phyloP scores from a whole-genome alignment of 225 moss, liverwort and hornwort genomes.

The Bryum argenteum region DNA sequence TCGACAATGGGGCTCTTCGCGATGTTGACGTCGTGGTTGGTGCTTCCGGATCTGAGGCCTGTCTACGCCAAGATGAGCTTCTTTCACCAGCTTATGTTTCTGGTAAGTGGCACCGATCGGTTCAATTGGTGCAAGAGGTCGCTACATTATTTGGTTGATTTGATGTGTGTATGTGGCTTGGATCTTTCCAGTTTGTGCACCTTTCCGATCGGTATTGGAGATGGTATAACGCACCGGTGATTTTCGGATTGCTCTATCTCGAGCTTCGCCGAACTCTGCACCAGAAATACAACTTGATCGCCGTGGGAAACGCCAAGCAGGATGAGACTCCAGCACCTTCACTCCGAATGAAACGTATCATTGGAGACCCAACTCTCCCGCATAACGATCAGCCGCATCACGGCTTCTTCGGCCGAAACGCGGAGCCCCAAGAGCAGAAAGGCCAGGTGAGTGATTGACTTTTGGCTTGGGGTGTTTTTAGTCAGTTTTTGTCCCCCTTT shows the following conservation, averaged over 20 bases:
- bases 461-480: too few relatives aligned
- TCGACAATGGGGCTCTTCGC: slow-evolving; percentile 44
- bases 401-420: slow-evolving; percentile 54
- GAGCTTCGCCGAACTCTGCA: slow-evolving; percentile 52
- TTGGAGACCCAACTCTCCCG: not conserved
- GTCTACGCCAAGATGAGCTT: slow-evolving; percentile 39
- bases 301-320: slow-evolving; percentile 38
- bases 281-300: slow-evolving; percentile 65
- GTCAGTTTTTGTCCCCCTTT: too few relatives aligned
- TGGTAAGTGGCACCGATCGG: not conserved
- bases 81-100: slow-evolving; percentile 42
- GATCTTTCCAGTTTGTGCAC: slow-evolving; percentile 44
- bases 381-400: slow-evolving; percentile 25
- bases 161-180: not conserved
- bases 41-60: slow-evolving; percentile 38
- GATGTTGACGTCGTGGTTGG: slow-evolving; percentile 42
- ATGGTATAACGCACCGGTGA: slow-evolving; percentile 62
- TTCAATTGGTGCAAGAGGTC: too few relatives aligned
- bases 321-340: not conserved
- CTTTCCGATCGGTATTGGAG: slow-evolving; percentile 44
- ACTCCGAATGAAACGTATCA: not conserved
- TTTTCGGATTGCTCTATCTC: slow-evolving; percentile 50
- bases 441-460: slow-evolving; percentile 20
- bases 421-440: slow-evolving; percentile 27
- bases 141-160: not conserved